Evolutionary conservation across 2,329 filamentous ascomycete genomes (phyloP).

Genomic region (Fusarium stilboides): DNA sequence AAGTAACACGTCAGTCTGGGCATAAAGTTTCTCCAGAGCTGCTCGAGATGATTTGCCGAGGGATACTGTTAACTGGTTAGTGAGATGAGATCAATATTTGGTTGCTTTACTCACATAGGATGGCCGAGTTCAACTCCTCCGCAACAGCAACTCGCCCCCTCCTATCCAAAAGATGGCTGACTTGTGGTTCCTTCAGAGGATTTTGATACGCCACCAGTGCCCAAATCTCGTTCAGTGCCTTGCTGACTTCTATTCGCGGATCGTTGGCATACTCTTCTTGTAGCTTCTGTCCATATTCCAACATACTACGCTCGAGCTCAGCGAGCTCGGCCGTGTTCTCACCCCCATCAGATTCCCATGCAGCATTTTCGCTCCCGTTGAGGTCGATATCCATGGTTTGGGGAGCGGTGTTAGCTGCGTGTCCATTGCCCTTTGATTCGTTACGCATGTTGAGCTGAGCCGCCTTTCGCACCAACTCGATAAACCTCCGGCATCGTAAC

Average conservation of each 20-base stretch:
- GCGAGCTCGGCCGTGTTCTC: slow-evolving; percentile 54
- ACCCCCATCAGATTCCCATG: slow-evolving; percentile 66
- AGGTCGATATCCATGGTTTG: slow-evolving; percentile 72
- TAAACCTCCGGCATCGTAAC: slow-evolving; percentile 90
- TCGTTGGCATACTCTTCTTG: slow-evolving; percentile 83
- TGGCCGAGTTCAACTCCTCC: slow-evolving; percentile 94
- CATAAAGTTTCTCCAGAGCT: slow-evolving; percentile 86
- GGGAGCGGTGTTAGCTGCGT: slow-evolving; percentile 57
- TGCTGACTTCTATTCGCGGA: slow-evolving; percentile 77
- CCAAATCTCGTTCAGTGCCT: slow-evolving; percentile 86
- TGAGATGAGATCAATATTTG: neutral
- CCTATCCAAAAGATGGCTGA: slow-evolving; percentile 84
- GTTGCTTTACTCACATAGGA: slow-evolving; percentile 76
- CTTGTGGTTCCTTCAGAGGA: slow-evolving; percentile 79
- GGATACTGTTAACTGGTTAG: slow-evolving; percentile 72
- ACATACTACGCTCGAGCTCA: slow-evolving; percentile 75
- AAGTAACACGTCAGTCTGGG: slow-evolving; percentile 89
- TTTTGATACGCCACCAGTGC: slow-evolving; percentile 90
- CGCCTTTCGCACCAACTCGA: slow-evolving; percentile 89
- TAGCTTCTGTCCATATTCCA: slow-evolving; percentile 85
- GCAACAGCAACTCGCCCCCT: slow-evolving; percentile 83
- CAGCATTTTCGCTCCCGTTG: slow-evolving; percentile 59
- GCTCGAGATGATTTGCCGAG: slow-evolving; percentile 91
- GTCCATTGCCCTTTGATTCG: slow-evolving; percentile 62
- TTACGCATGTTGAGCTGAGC: slow-evolving; percentile 73